Evolutionary conservation across 2,329 filamentous ascomycete species (phyloP).

Genomic region (Fusarium paranaense): DNA sequence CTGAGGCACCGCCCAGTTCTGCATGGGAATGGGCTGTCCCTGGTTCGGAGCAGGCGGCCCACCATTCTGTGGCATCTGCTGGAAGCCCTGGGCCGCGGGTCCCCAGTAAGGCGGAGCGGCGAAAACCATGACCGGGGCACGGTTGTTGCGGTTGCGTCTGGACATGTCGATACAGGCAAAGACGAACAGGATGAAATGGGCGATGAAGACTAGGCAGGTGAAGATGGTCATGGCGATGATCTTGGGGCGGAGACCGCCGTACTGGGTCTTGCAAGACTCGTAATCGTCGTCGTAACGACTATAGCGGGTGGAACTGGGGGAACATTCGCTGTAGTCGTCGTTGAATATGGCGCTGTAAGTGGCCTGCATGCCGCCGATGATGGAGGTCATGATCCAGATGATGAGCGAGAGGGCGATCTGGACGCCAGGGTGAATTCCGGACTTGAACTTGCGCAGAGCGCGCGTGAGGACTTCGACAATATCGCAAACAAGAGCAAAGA

Average conservation of each 20-base stretch:
- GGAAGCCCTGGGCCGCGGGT: constrained; percentile 46
- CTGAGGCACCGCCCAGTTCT: constrained; percentile 18
- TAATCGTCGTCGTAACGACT: constrained; percentile 1
- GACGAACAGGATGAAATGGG: constrained; percentile 55
- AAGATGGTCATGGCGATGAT: constrained; percentile 41
- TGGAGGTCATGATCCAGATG: constrained; percentile 52
- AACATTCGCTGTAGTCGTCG: constrained; percentile 1
- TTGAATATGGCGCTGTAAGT: constrained; percentile 2
- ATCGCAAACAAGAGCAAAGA: constrained; percentile 52
- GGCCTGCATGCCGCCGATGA: constrained; percentile 42
- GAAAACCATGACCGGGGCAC: constrained; percentile 40
- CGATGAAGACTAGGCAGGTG: constrained; percentile 40
- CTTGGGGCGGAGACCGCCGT: constrained; percentile 10
- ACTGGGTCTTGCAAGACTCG: background rate
- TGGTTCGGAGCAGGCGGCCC: constrained; percentile 18
- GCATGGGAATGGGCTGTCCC: constrained; percentile 37
- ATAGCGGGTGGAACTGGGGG: background rate
- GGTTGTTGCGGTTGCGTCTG: constrained; percentile 43
- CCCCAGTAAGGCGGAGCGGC: constrained; percentile 46
- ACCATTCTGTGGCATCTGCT: constrained; percentile 42
- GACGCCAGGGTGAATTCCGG: constrained; percentile 57
- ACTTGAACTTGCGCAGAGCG: constrained; percentile 46
- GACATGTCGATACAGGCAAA: constrained; percentile 54
- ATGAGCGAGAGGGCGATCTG: constrained; percentile 57
- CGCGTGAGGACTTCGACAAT: constrained; percentile 53